These are phyloP conservation scores for Solanum chacoense DNA, from an alignment of 305 asterid genomes.

Conservation along the genomic window DNA sequence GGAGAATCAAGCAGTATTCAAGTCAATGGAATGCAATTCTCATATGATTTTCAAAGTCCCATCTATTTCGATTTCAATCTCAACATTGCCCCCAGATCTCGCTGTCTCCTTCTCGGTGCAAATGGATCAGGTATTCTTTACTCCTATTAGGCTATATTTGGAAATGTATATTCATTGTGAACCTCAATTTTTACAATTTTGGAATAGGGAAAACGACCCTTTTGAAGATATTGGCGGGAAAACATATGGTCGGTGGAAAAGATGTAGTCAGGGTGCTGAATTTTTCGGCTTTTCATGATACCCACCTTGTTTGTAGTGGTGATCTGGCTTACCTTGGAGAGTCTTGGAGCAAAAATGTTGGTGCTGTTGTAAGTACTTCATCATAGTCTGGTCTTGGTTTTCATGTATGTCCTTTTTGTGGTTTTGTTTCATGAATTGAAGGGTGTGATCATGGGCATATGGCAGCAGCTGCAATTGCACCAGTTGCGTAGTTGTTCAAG, in stretches of 20 bases:
- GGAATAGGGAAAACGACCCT: conserved; percentile 79
- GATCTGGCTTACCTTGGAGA: conserved; percentile 91
- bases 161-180: not conserved
- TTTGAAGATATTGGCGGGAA: conserved; percentile 91
- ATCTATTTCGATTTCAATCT: conserved; percentile 63
- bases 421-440: not conserved
- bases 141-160: not conserved
- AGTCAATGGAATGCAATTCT: conserved; percentile 83
- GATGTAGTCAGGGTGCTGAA: conserved; percentile 76
- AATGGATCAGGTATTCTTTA: conserved; percentile 73
- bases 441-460: not conserved
- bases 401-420: not conserved
- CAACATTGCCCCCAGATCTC: conserved; percentile 59
- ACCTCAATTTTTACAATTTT: not conserved
- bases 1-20: conserved; percentile 36
- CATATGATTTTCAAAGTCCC: conserved; percentile 52
- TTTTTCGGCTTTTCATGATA: conserved; percentile 80
- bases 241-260: conserved; percentile 93
- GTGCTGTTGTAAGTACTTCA: conserved; percentile 65
- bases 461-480: not conserved
- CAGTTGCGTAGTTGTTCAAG: not conserved
- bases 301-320: conserved; percentile 72
- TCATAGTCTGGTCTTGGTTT: not conserved
- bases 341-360: conserved; percentile 81
- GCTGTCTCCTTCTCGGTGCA: conserved; percentile 93